Percentiles rank a stretch among this genome's conserved stretches.
These are phyloP conservation scores for Calonectria leucothoes DNA, from an alignment of 2,329 filamentous ascomycete genomes.

Conservation along the genomic window DNA sequence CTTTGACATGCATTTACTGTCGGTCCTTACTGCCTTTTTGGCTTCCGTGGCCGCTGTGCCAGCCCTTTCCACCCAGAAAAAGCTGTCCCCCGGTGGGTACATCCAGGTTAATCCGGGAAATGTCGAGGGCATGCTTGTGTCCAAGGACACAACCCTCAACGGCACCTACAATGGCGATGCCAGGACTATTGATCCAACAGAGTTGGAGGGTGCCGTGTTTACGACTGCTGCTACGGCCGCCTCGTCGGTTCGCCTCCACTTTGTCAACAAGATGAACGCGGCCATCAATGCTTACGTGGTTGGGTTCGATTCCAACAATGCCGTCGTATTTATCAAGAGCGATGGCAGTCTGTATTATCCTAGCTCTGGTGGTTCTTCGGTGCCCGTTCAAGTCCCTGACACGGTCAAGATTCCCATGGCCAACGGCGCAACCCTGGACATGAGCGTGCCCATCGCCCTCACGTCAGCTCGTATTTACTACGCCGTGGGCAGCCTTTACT, in stretches of 20 bases:
- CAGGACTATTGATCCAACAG: not conserved
- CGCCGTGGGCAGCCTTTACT: not conserved
- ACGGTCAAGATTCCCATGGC: not conserved
- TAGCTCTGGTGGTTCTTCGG: not conserved
- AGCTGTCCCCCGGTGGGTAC: not conserved
- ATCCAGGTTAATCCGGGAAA: not conserved
- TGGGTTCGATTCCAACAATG: not conserved
- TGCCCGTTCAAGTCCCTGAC: not conserved
- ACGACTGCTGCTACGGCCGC: not conserved
- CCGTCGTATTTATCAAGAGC: not conserved
- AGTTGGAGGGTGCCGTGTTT: not conserved
- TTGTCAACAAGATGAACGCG: not conserved
- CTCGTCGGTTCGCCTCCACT: not conserved
- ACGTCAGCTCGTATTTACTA: not conserved
- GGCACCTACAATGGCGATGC: not conserved
- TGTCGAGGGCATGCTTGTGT: not conserved
- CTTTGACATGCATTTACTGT: not conserved
- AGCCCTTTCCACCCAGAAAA: not conserved
- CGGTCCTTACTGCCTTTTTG: not conserved
- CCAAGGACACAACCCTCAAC: not conserved
- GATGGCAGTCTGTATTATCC: not conserved
- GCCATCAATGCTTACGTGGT: not conserved
- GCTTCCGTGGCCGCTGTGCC: not conserved
- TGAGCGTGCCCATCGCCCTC: not conserved
- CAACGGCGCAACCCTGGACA: not conserved